These are phyloP conservation scores for Glutinoglossum americanum DNA, from an alignment of 495 filamentous ascomycete species.

Conservation along the genomic window DNA sequence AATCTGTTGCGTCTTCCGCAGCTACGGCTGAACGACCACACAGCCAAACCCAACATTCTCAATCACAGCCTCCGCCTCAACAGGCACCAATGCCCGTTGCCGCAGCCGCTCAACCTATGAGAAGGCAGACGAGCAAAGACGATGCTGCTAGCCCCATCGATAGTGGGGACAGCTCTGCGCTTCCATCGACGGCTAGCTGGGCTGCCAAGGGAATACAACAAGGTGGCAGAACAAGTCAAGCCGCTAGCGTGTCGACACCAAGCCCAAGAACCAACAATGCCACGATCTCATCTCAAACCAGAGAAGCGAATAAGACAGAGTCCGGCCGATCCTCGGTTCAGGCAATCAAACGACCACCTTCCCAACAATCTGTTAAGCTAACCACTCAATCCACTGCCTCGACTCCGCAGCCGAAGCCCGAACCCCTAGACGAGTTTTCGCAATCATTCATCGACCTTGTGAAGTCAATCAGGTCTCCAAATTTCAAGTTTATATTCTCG, in stretches of 20 bases:
- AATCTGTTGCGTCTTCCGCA: slow-evolving; percentile 10
- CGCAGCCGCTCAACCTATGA: slow-evolving; percentile 47
- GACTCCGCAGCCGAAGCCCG: background rate
- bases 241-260: slow-evolving; percentile 54
- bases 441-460: slow-evolving; percentile 24
- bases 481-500: slow-evolving; percentile 40
- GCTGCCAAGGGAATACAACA: slow-evolving; percentile 52
- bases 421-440: slow-evolving; percentile 2
- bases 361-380: background rate
- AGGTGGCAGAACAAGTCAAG: slow-evolving; percentile 50
- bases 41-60: slow-evolving; percentile 12
- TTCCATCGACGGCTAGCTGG: slow-evolving; percentile 89
- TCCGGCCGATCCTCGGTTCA: background rate
- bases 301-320: background rate
- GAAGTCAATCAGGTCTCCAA: slow-evolving; percentile 31
- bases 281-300: slow-evolving; percentile 25
- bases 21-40: slow-evolving; percentile 15
- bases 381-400: slow-evolving; percentile 4
- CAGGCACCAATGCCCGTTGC: slow-evolving; percentile 24
- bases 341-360: slow-evolving; percentile 3
- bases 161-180: slow-evolving; percentile 54
- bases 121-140: slow-evolving; percentile 53
- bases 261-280: slow-evolving; percentile 55
- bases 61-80: slow-evolving; percentile 26
- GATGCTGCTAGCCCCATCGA: slow-evolving; percentile 33